Evolutionary conservation across 2,329 filamentous ascomycete species (phyloP), one percentile per base, ranked within the genome.

Genomic region (Aspergillus transmontanensis): DNA sequence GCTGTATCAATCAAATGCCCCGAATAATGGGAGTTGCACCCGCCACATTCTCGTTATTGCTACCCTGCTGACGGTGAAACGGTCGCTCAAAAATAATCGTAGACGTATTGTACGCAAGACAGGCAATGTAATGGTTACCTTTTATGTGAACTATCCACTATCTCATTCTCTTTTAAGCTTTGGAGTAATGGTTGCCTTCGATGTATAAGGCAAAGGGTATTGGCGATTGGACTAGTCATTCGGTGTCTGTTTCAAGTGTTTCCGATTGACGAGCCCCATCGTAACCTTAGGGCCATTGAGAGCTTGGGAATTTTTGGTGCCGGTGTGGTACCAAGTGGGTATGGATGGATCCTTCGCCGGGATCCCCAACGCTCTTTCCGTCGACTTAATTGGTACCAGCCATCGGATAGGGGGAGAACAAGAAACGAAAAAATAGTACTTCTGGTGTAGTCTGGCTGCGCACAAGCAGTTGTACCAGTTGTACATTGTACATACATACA

Each of bases 201-300:
- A 51, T 51, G 32, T 55, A 26, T 26, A 16, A 23, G 45, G 19
- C 16, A 36, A 39, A 12, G 21, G 5, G 39, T 41, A 34, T 21
- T n/a, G 14, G 12, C 51, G 23, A 23, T n/a, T 39, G n/a, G 51
- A 55, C 51, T 21, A 34, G 32, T 55, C 51, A 41, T 39, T 39
- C 28, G 16, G 55, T 28, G 34, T 46, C 46, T 36, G 45, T 19
- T 57, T 46, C 60, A 39, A n/a, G 59, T 32, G 59, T 61, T 46
- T 61, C 54, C 36, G 59, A 61, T 61, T 61, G 11, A 60, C n/a
- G 46, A 59, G 48, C 30, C 54, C 59, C 54, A 59, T 59, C 46
- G 58, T 54, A 54, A 54, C 26, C 23, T 10, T 50, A 46, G 23
- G 43, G 45, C 54, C 59, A 61, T 36, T 61, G 45, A 61, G 43